Conservation (phyloP, 2,329 filamentous ascomycete species). For the Atkinsonella texensis region DNA sequence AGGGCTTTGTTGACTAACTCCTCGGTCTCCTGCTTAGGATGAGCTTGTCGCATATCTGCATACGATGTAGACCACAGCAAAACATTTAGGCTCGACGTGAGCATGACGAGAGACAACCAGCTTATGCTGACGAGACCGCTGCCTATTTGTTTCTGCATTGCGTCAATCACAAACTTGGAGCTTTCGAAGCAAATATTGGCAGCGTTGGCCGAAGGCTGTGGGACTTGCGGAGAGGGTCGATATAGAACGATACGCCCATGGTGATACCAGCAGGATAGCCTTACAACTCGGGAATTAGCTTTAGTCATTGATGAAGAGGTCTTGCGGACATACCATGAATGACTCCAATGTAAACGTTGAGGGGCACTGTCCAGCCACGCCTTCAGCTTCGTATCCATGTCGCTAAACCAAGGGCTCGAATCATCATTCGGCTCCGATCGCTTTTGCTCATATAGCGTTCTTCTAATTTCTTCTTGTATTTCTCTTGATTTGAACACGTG, state of each 20-base stretch:
- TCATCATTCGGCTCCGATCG: slow-evolving; percentile 64
- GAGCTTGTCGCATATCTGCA: slow-evolving; percentile 61
- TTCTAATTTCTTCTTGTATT: slow-evolving; percentile 75
- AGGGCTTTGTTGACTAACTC: slow-evolving; percentile 62
- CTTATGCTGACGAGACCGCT: slow-evolving; percentile 70
- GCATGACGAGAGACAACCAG: slow-evolving; percentile 81
- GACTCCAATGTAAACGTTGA: slow-evolving; percentile 57
- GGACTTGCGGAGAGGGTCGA: slow-evolving; percentile 83
- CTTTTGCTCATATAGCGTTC: slow-evolving; percentile 77
- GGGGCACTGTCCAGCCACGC: slow-evolving; percentile 71
- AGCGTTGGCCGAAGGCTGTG: slow-evolving; percentile 67
- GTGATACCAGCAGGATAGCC: slow-evolving; percentile 61
- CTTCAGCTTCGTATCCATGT: slow-evolving; percentile 67
- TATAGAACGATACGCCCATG: slow-evolving; percentile 83
- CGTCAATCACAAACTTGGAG: slow-evolving; percentile 67
- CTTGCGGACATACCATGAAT: slow-evolving; percentile 54
- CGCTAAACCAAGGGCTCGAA: slow-evolving; percentile 72
- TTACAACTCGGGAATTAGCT: slow-evolving; percentile 15
- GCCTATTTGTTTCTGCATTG: slow-evolving; percentile 70
- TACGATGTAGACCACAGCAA: slow-evolving; percentile 89
- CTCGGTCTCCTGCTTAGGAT: slow-evolving; percentile 65
- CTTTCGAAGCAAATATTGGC: slow-evolving; percentile 76
- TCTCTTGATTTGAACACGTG: slow-evolving; percentile 90
- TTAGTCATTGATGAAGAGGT: neutral
- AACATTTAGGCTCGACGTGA: slow-evolving; percentile 88